Evolutionary conservation across 2,329 filamentous ascomycete species (phyloP).

Genomic region (Penicillium sumatraense): DNA sequence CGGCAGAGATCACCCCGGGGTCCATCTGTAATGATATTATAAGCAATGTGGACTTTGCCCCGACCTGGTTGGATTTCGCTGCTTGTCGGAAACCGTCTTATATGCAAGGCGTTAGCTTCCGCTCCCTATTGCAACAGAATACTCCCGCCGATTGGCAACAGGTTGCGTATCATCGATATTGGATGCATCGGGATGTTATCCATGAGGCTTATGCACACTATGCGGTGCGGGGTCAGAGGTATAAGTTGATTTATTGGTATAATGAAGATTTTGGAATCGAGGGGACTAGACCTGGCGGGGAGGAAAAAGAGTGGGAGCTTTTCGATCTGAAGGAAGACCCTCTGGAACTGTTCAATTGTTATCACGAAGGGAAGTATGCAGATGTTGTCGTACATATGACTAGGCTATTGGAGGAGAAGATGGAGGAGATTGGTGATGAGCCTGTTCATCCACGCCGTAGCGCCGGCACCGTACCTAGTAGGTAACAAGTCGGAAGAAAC

Average conservation of each 20-base stretch:
- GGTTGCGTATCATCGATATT: conserved; percentile 60
- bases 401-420: conserved; percentile 52
- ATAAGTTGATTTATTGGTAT: conserved; percentile 64
- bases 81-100: conserved; percentile 49
- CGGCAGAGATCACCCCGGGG: conserved; percentile 45
- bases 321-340: conserved; percentile 59
- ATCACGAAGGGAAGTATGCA: conserved; percentile 44
- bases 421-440: conserved; percentile 57
- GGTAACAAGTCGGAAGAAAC: no score
- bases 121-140: conserved; percentile 39
- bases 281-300: conserved; percentile 48
- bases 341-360: conserved; percentile 56
- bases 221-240: conserved; percentile 56
- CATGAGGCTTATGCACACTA: conserved; percentile 59
- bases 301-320: conserved; percentile 58
- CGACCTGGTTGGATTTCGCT: conserved; percentile 56
- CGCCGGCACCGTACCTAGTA: conserved; percentile 68
- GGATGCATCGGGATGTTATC: conserved; percentile 59
- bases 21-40: conserved; percentile 55
- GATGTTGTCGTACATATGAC: conserved; percentile 49
- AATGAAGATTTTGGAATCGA: conserved; percentile 54
- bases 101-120: conserved; percentile 58
- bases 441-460: conserved; percentile 52
- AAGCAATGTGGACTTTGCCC: conserved; percentile 60
- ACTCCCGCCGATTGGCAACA: conserved; percentile 55